Evolutionary conservation across 192 early-diverging fungal species (phyloP).

Genomic region (Oehlia diaphana): DNA sequence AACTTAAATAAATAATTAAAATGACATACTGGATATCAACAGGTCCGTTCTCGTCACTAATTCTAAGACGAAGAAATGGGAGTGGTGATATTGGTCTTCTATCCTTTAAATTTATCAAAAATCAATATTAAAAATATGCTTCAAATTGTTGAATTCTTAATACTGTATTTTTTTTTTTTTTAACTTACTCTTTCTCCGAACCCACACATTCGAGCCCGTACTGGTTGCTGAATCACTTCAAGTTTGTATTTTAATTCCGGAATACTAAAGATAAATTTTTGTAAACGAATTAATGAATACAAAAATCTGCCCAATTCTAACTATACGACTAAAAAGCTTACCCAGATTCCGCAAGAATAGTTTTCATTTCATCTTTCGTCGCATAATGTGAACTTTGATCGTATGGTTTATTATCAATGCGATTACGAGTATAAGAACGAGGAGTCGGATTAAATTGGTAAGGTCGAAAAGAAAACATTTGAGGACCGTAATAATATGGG

Average conservation of each 20-base stretch:
- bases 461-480: no score
- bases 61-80: not conserved
- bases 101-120: not conserved
- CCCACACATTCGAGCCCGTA: not conserved
- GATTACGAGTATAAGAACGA: no score
- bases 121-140: no score
- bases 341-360: no score
- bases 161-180: not conserved
- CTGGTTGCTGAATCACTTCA: not conserved
- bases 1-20: not conserved
- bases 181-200: not conserved
- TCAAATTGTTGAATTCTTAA: no score
- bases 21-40: not conserved
- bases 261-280: not conserved
- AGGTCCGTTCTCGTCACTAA: not conserved
- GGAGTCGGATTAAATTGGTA: no score
- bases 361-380: no score
- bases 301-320: no score
- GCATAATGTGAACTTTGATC: no score
- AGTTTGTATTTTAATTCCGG: not conserved
- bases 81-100: not conserved
- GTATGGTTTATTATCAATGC: no score
- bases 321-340: no score
- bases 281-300: not conserved
- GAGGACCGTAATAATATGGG: no score